Conservation (phyloP, 176 grass and related monocot species). For the Juncus effusus region DNA sequence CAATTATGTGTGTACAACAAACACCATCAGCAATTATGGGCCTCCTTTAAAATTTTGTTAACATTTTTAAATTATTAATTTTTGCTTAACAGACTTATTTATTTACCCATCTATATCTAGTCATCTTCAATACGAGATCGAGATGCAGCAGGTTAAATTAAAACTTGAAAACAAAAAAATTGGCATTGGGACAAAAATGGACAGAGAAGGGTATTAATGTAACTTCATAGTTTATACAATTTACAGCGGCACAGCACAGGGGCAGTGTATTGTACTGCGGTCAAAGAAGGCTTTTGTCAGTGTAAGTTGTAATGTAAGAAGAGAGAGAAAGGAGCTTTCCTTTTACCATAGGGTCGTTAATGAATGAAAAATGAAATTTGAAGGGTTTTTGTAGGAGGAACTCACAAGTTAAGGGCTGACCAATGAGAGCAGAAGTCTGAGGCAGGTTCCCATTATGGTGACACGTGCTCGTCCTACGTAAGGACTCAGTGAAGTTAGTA, state of each 20-base stretch:
- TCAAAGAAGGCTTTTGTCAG: constrained; percentile 20
- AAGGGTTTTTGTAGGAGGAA: constrained; percentile 3
- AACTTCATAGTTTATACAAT: not conserved
- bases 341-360: constrained; percentile 2
- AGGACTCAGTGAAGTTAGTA: not conserved
- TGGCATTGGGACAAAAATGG: not conserved
- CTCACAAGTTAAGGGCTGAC: not conserved
- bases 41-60: too few species aligned
- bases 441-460: not conserved
- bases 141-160: too few species aligned
- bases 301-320: not conserved
- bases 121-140: too few species aligned
- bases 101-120: too few species aligned
- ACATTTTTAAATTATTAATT: too few species aligned
- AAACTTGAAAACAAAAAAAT: not conserved
- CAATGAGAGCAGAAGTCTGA: constrained; percentile 10
- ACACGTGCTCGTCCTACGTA: constrained; percentile 14
- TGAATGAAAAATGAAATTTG: not conserved
- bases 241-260: not conserved
- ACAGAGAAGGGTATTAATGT: constrained; percentile 13
- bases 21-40: too few species aligned
- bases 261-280: constrained; percentile 3
- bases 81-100: too few species aligned
- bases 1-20: not conserved
- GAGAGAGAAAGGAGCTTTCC: constrained; percentile 25